phyloP scores from a whole-genome alignment of 2,329 filamentous ascomycete genomes.

The Sporothrix euskadiensis region DNA sequence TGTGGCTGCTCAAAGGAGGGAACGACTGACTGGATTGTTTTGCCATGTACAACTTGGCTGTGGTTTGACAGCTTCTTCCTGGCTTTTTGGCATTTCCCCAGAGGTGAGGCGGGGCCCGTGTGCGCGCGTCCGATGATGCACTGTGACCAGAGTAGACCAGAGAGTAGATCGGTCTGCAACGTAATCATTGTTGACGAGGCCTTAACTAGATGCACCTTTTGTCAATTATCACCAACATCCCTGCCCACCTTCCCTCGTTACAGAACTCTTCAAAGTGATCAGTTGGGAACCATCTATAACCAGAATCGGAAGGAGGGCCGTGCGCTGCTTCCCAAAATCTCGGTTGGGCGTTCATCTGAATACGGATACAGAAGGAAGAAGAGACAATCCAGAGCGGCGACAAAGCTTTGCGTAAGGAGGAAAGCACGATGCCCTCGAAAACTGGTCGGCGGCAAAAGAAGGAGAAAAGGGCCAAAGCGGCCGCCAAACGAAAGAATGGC shows the following conservation, averaged over 20 bases:
- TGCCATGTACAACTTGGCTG: conserved; percentile 18
- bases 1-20: background rate
- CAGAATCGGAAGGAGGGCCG: background rate
- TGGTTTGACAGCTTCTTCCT: conserved; percentile 6
- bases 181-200: background rate
- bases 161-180: background rate
- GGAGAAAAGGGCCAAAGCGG: background rate
- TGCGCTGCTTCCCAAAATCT: background rate
- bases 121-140: background rate
- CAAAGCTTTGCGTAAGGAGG: background rate
- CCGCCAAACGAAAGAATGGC: background rate
- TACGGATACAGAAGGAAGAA: background rate
- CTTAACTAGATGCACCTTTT: background rate
- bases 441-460: background rate
- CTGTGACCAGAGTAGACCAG: too few species aligned
- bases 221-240: background rate
- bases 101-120: background rate
- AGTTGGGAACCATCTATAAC: background rate
- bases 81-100: background rate
- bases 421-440: conserved; percentile 5
- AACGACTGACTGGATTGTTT: background rate
- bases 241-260: background rate
- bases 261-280: background rate
- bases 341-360: background rate
- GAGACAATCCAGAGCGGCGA: background rate